Evolutionary conservation across 352 stramenopile species (phyloP).

Genomic region (Phytophthora litchii): DNA sequence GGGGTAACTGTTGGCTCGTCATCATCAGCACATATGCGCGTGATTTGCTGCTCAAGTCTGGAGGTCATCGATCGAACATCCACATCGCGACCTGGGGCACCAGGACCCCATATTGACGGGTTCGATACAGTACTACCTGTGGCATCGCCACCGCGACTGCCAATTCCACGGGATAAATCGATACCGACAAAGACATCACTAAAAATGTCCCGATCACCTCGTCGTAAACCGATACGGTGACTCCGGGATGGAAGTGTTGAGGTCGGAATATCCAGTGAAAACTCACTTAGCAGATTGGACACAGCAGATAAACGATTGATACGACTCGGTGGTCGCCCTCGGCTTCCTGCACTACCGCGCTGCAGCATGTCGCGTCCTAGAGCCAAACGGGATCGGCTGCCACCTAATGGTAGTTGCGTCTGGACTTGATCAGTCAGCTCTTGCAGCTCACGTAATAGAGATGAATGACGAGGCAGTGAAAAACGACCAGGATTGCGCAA

Average conservation of each 20-base stretch:
- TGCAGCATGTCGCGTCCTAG: constrained; percentile 55
- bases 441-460: constrained; percentile 75
- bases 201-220: constrained; percentile 59
- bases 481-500: constrained; percentile 38
- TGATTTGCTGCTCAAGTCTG: constrained; percentile 78
- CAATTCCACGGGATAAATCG: constrained; percentile 41
- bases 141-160: constrained; percentile 33
- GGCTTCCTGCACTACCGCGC: constrained; percentile 34
- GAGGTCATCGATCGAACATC: constrained; percentile 76
- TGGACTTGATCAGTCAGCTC: constrained; percentile 81
- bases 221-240: constrained; percentile 49
- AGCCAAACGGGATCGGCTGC: constrained; percentile 35
- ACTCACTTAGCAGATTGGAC: constrained; percentile 82
- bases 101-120: constrained; percentile 45
- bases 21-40: constrained; percentile 44
- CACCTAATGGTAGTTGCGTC: constrained; percentile 52
- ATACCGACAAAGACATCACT: constrained; percentile 43
- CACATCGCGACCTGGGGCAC: constrained; percentile 38
- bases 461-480: constrained; percentile 67
- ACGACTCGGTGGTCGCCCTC: constrained; percentile 62
- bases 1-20: constrained; percentile 28
- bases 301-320: constrained; percentile 70
- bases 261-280: constrained; percentile 78
- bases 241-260: constrained; percentile 36
- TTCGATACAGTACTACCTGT: constrained; percentile 33